Percentiles rank a stretch among this genome's conserved stretches.
These are phyloP conservation scores for Rosa persica DNA, from an alignment of 306 rosid genomes.

Conservation along the genomic window DNA sequence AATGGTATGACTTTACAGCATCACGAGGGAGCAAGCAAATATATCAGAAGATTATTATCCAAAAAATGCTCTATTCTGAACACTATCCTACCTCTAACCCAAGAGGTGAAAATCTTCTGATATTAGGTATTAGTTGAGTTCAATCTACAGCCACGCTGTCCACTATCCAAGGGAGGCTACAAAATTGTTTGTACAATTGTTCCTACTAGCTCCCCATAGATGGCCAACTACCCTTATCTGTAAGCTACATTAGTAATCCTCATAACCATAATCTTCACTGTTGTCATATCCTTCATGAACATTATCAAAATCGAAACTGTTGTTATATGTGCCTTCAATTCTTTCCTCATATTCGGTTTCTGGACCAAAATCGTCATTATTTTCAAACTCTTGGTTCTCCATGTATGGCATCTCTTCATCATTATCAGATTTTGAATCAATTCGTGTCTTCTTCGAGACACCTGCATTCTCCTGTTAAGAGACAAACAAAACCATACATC, in stretches of 20 bases:
- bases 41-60: background rate
- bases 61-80: background rate
- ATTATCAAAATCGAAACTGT: conserved; percentile 1
- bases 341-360: background rate
- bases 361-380: background rate
- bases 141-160: background rate
- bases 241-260: conserved; percentile 1
- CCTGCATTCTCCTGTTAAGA: conserved; percentile 8
- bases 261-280: conserved; percentile 13
- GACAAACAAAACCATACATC: background rate
- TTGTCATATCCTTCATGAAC: conserved; percentile 14
- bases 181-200: background rate
- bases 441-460: background rate
- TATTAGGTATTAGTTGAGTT: background rate
- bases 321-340: background rate
- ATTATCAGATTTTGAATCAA: background rate
- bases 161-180: background rate
- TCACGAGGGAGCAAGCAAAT: background rate
- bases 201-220: background rate
- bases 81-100: background rate
- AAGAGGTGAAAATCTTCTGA: background rate
- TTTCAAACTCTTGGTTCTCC: background rate
- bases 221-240: background rate
- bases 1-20: background rate
- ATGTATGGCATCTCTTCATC: background rate